phyloP scores from a whole-genome alignment of 129 eudicot species.

The Apium graveolens region DNA sequence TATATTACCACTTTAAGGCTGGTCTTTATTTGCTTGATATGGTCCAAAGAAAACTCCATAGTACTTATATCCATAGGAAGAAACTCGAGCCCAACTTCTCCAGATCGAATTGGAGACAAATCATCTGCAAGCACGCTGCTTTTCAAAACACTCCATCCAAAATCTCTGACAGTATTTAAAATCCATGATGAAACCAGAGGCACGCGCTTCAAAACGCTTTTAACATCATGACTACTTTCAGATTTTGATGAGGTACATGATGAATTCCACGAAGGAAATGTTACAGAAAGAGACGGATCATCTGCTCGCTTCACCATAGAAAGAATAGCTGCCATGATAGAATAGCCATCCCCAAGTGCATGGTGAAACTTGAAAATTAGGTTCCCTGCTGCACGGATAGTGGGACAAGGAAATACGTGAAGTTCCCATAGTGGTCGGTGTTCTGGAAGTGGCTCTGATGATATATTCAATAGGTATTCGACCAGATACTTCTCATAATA shows the following conservation, averaged over 20 bases:
- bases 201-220: slow-evolving; percentile 12
- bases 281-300: slow-evolving; percentile 29
- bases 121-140: slow-evolving; percentile 27
- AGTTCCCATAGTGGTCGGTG: slow-evolving; percentile 32
- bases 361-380: slow-evolving; percentile 35
- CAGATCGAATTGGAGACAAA: slow-evolving; percentile 26
- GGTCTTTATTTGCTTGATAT: slow-evolving; percentile 29
- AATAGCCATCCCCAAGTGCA: slow-evolving; percentile 44
- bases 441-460: slow-evolving; percentile 18
- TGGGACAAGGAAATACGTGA: slow-evolving; percentile 34
- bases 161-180: slow-evolving; percentile 20
- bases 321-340: slow-evolving; percentile 34
- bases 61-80: slow-evolving; percentile 19
- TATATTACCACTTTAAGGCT: slow-evolving; percentile 26
- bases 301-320: slow-evolving; percentile 35
- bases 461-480: slow-evolving; percentile 18
- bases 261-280: slow-evolving; percentile 24
- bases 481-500: slow-evolving; percentile 16
- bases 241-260: neutral
- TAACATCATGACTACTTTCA: neutral
- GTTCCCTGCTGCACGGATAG: slow-evolving; percentile 27
- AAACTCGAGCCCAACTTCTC: slow-evolving; percentile 22
- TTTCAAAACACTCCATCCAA: slow-evolving; percentile 26
- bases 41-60: slow-evolving; percentile 30
- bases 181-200: slow-evolving; percentile 7